Percentiles rank a stretch among this genome's conserved stretches.
Conservation (phyloP, 495 filamentous ascomycete genomes). For the Aspergillus coremiiformis region DNA sequence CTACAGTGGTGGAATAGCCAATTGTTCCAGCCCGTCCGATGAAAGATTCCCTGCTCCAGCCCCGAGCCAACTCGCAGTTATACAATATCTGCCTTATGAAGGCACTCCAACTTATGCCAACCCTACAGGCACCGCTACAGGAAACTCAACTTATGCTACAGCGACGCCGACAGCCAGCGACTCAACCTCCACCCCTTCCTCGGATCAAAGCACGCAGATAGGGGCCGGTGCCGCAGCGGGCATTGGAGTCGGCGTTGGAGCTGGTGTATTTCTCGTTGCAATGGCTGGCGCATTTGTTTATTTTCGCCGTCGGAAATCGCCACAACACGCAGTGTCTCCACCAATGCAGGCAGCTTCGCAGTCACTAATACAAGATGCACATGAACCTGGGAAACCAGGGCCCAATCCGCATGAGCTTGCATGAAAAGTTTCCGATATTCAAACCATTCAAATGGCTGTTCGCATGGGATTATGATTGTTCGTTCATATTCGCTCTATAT, state of each 20-base stretch:
- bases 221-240: conserved; percentile 5
- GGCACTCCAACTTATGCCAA: background rate
- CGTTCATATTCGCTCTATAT: too few species aligned
- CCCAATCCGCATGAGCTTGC: background rate
- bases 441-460: too few species aligned
- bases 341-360: background rate
- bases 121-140: too few species aligned
- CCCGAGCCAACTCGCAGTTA: conserved; percentile 2
- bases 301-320: background rate
- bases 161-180: background rate
- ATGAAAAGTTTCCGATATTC: background rate
- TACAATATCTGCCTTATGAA: conserved; percentile 4
- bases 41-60: conserved; percentile 4
- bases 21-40: conserved; percentile 1
- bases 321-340: background rate
- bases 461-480: too few species aligned
- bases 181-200: background rate
- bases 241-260: conserved; percentile 1
- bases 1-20: background rate
- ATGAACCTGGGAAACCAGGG: background rate
- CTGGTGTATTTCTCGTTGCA: background rate
- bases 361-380: background rate
- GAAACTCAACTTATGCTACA: background rate
- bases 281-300: background rate
- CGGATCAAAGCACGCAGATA: background rate